These are phyloP conservation scores for Thelonectria blattea DNA, from an alignment of 2,329 filamentous ascomycete species.

Conservation along the genomic window DNA sequence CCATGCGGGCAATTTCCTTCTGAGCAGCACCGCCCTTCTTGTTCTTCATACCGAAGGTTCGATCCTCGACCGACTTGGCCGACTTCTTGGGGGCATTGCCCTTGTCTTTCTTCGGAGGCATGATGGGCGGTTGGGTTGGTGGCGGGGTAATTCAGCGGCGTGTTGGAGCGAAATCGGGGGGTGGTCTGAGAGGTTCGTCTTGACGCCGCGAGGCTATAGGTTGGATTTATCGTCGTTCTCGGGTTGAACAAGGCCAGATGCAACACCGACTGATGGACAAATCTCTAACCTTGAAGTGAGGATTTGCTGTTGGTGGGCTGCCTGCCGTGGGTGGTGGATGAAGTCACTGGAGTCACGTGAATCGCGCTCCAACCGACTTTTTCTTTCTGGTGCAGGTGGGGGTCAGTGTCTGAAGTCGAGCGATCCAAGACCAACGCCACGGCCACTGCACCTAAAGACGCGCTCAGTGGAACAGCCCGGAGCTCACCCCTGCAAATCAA, in stretches of 20 bases:
- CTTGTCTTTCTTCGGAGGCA: conserved; percentile 75
- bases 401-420: conserved; percentile 2
- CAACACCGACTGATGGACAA: conserved; percentile 27
- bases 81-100: conserved; percentile 61
- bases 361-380: conserved; percentile 22
- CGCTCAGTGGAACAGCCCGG: neutral
- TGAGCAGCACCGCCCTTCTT: conserved; percentile 95
- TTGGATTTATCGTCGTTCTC: conserved; percentile 13
- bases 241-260: conserved; percentile 22
- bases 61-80: conserved; percentile 80
- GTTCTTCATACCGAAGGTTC: conserved; percentile 99
- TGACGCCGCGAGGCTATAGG: conserved; percentile 3
- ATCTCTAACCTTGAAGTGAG: conserved; percentile 29
- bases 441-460: no score
- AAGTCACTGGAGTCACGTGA: conserved; percentile 40
- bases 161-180: conserved; percentile 23
- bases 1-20: conserved; percentile 86
- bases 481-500: neutral
- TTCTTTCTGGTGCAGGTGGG: conserved; percentile 20
- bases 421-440: no score
- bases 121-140: conserved; percentile 52
- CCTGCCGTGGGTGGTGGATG: conserved; percentile 34
- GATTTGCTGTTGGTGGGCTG: conserved; percentile 38
- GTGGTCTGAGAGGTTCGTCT: conserved; percentile 8
- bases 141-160: conserved; percentile 36